Evolutionary conservation across 2,329 filamentous ascomycete species (phyloP), one percentile per base, ranked within the genome.

Genomic region (Pseudocercospora musae): DNA sequence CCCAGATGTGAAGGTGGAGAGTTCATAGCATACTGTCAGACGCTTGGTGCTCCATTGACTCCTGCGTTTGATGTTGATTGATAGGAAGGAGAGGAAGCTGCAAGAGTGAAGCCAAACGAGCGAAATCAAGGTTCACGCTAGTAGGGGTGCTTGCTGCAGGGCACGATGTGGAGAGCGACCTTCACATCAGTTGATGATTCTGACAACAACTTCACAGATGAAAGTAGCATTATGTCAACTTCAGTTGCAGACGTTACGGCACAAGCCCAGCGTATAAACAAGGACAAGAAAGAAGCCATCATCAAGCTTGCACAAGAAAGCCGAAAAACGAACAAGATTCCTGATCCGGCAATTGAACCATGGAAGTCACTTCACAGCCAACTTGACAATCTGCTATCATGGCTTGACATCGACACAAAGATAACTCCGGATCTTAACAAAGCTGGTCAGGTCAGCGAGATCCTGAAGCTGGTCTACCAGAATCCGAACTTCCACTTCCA

Each of bases 381-480:
- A 3, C 60, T 72, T 2, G 64, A 69, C 15, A 21, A 40, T 9
- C 42, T 70, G 4, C 59, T 71, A 7, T 55, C 49, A 4, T 65
- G 60, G 58, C 63, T 71, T 8, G 66, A 71, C 21, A 62, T 54
- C 0, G 40, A 66, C 4, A 57, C 64, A 11, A 52, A 59, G 1
- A 70, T 72, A 53, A 68, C 67, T 4, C 60, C 60, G 0, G 53
- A 53, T 5, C 48, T 71, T 5, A 70, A 65, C 20, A 27, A 63
- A 15, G 18, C 44, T 7, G 58, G 59, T 0, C 63, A 65, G 42
- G 62, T 69, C 13, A 64, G 65, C 18, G 37, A 57, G 1, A 65
- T 58, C 0, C 53, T 71, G 15, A 25, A 57, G 10, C 10, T 64
- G 2, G 65, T 72, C 2, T 66, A 59, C 23, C 31, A 13, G 7